Evolutionary conservation across 306 rosid genomes (phyloP), one percentile per base, ranked within the genome.

Genomic region (Fagus sylvatica): DNA sequence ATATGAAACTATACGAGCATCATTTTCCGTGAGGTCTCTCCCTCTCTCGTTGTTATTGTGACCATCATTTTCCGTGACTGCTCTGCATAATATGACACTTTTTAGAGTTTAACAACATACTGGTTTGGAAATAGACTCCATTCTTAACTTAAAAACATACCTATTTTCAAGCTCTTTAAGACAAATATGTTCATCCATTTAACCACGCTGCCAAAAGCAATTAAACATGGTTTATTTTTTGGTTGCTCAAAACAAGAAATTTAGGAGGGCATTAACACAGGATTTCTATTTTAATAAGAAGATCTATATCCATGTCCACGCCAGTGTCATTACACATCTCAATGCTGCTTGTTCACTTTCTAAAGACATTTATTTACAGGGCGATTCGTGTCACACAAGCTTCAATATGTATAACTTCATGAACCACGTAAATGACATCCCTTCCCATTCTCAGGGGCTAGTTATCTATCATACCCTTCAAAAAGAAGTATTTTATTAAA

Each of bases 351-450:
- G 42, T 70, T 34, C 32, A 10, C 53, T 60, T 59, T 42, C 61
- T 33, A 78, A 33, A 42, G 78, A 49, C 9, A 68, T 59, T 64
- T 65, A 67, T 77, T 81, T 77, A 82, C 88, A 86, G 42, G 37
- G 60, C 79, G 76, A 76, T 11, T n/a, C 80, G 51, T 36, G 55
- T 77, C 42, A 57, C 57, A 64, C 53, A 64, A 70, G n/a, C 77
- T 59, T 16, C 46, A 46, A 19, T 7, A 48, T 37, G 53, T 76
- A 75, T 30, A 53, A 17, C 49, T 75, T 33, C 16, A 7, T 66
- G 33, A 61, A 49, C 66, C 54, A 67, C 51, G 17, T 8, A 16
- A 70, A 74, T 49, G 11, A 11, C 40, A 11, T 67, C 36, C 42
- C 68, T 84, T 48, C 76, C 74, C 79, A 41, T n/a, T 37, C 69